Conservation (phyloP, 2,329 filamentous ascomycete species). For the Colletotrichum caudatum region DNA sequence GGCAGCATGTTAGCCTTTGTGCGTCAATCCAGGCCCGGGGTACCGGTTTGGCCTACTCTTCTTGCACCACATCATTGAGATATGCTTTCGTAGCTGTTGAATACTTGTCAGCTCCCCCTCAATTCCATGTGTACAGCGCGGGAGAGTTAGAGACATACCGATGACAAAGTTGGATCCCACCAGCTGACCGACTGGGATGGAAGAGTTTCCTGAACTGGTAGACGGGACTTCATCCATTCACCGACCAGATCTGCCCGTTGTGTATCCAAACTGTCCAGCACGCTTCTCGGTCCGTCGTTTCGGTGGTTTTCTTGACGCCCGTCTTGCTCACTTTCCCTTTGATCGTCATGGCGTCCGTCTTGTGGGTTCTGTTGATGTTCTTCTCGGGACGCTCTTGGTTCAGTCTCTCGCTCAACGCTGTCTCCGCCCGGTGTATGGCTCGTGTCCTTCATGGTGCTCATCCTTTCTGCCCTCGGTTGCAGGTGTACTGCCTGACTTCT, state of each 20-base stretch:
- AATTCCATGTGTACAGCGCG: no score
- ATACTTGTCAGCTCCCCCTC: no score
- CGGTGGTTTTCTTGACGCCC: neutral
- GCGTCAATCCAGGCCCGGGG: neutral
- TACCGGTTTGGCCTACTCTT: slow-evolving; percentile 9
- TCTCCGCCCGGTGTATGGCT: neutral
- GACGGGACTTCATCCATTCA: slow-evolving; percentile 18
- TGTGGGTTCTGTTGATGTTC: neutral
- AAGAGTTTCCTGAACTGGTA: slow-evolving; percentile 19
- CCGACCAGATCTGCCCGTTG: slow-evolving; percentile 4
- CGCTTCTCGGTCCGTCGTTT: neutral
- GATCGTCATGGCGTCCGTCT: neutral
- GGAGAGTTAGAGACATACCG: neutral
- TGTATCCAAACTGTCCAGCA: slow-evolving; percentile 5
- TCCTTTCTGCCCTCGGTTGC: neutral
- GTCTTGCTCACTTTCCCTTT: neutral
- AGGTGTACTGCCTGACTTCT: no score
- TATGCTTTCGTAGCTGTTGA: slow-evolving; percentile 22
- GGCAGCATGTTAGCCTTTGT: neutral
- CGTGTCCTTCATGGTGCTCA: neutral
- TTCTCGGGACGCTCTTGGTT: neutral
- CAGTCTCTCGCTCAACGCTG: neutral
- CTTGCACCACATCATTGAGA: slow-evolving; percentile 25
- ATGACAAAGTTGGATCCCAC: slow-evolving; percentile 27
- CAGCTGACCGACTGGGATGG: slow-evolving; percentile 30